Conservation (phyloP, 306 rosid genomes). For the Prunus mongolica region DNA sequence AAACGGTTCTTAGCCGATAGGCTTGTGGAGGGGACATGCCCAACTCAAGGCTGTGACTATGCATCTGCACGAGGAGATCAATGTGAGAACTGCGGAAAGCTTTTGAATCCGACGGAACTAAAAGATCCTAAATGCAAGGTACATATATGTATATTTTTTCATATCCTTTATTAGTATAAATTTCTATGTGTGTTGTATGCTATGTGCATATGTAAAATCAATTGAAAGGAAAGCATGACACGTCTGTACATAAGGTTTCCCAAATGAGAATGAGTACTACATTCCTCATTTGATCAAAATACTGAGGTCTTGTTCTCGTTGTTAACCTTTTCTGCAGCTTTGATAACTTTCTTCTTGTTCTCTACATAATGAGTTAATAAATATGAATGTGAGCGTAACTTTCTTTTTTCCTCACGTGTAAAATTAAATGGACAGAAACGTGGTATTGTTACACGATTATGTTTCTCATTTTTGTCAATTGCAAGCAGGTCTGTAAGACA, state of each 20-base stretch:
- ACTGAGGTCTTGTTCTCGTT: too few relatives aligned
- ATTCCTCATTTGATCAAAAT: neutral
- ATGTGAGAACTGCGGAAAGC: slow-evolving; percentile 94
- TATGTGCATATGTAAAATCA: neutral
- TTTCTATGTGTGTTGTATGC: neutral
- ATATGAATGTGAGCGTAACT: too few relatives aligned
- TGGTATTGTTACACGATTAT: neutral
- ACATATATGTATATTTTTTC: neutral
- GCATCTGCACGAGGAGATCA: slow-evolving; percentile 97
- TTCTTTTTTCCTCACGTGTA: neutral
- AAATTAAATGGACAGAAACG: neutral
- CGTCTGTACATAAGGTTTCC: neutral
- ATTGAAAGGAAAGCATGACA: neutral
- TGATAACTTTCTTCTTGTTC: too few relatives aligned
- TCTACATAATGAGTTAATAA: too few relatives aligned
- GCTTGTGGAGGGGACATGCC: slow-evolving; percentile 90
- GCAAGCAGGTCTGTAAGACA: slow-evolving; percentile 63
- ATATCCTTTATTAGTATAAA: neutral
- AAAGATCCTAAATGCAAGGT: slow-evolving; percentile 92
- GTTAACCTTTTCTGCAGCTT: too few relatives aligned
- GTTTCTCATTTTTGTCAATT: neutral
- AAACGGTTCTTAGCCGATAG: slow-evolving; percentile 84
- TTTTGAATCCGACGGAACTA: slow-evolving; percentile 81
- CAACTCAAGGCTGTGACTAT: slow-evolving; percentile 71
- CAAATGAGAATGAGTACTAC: neutral